These are phyloP conservation scores for Eucalyptus pauciflora DNA, from an alignment of 345 rosid species.

Conservation along the genomic window DNA sequence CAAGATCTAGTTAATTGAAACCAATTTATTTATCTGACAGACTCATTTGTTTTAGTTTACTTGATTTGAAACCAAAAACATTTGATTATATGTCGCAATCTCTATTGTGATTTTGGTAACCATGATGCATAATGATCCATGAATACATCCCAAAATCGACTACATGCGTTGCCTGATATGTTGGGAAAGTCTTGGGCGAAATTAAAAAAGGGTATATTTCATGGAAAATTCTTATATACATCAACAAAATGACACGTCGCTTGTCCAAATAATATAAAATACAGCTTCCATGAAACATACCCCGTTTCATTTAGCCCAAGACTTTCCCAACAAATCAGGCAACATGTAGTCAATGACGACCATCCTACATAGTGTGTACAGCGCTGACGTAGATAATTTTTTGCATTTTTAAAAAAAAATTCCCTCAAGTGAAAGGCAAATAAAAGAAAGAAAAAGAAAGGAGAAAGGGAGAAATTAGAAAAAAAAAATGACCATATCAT, in stretches of 20 bases:
- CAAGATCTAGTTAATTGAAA: neutral
- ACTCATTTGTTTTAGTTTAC: neutral
- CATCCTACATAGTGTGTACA: neutral
- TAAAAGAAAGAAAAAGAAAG: neutral
- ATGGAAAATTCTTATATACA: neutral
- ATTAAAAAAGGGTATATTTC: neutral
- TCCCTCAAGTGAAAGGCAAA: neutral
- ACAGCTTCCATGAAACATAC: neutral
- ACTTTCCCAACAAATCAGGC: too few relatives aligned
- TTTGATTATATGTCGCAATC: neutral
- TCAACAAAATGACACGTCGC: neutral
- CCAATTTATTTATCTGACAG: neutral
- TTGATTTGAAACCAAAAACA: neutral
- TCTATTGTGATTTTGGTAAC: neutral
- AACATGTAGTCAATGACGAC: neutral
- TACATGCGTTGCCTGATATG: neutral
- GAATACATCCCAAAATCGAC: neutral
- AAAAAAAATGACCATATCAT: too few relatives aligned
- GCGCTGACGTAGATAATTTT: accelerated
- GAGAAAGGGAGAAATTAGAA: neutral
- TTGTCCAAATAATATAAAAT: neutral
- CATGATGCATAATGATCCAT: neutral
- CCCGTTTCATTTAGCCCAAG: too few relatives aligned
- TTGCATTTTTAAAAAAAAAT: accelerated
- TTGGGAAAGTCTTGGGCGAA: neutral